Evolutionary conservation across 2,329 filamentous ascomycete species (phyloP).

Genomic region (Diatrype stigma): DNA sequence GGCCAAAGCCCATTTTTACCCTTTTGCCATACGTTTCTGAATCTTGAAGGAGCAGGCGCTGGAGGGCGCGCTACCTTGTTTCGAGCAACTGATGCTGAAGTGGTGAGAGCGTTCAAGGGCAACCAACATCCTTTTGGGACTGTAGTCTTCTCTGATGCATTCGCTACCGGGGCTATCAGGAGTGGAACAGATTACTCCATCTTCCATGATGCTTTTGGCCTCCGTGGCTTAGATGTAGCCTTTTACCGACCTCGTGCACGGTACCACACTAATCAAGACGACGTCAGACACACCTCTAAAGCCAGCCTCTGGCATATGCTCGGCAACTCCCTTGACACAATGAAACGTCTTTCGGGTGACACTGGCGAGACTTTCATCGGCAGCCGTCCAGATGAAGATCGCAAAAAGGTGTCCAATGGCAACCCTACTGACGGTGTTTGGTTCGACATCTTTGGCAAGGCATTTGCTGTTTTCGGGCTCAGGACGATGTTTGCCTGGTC

Average conservation of each 20-base stretch:
- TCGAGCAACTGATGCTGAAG: slow-evolving; percentile 79
- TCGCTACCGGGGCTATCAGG: slow-evolving; percentile 70
- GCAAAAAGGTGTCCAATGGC: slow-evolving; percentile 62
- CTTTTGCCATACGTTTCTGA: slow-evolving; percentile 84
- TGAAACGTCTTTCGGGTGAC: slow-evolving; percentile 65
- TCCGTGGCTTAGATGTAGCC: slow-evolving; percentile 86
- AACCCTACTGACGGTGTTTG: slow-evolving; percentile 71
- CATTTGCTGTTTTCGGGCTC: slow-evolving; percentile 74
- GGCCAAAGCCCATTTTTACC: slow-evolving; percentile 75
- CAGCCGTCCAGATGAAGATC: slow-evolving; percentile 46
- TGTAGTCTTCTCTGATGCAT: slow-evolving; percentile 79
- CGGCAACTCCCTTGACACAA: slow-evolving; percentile 72
- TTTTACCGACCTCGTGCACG: slow-evolving; percentile 82
- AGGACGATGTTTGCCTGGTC: slow-evolving; percentile 85
- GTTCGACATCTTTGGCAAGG: slow-evolving; percentile 85
- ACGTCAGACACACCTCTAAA: slow-evolving; percentile 70
- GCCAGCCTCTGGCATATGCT: slow-evolving; percentile 90
- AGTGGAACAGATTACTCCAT: slow-evolving; percentile 90
- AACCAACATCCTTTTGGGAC: slow-evolving; percentile 76
- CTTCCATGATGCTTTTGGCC: slow-evolving; percentile 71
- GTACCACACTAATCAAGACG: slow-evolving; percentile 91
- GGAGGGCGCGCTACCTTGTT: slow-evolving; percentile 86
- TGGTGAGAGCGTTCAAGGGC: slow-evolving; percentile 72
- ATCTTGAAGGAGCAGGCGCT: slow-evolving; percentile 90
- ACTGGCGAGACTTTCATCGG: slow-evolving; percentile 59